These are phyloP conservation scores for Aspergillus niger DNA, from an alignment of 2,329 filamentous ascomycete genomes.

Conservation along the genomic window DNA sequence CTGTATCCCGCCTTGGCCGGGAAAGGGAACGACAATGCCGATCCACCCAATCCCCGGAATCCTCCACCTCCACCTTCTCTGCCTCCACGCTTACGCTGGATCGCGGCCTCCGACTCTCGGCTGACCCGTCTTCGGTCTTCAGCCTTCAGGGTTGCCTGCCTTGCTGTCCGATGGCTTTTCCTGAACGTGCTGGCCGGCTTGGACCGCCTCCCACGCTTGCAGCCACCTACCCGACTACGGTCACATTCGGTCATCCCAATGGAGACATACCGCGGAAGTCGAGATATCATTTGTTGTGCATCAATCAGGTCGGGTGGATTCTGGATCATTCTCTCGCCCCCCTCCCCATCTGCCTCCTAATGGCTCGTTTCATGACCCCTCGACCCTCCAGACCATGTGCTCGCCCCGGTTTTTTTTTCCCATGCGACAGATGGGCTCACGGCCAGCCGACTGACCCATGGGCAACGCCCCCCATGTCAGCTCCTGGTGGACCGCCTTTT, in stretches of 20 bases:
- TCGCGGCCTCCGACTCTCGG: background rate
- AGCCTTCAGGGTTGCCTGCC: background rate
- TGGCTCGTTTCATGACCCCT: background rate
- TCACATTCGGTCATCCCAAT: conserved; percentile 17
- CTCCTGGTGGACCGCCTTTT: background rate
- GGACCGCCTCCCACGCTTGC: background rate
- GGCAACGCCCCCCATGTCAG: conserved; percentile 4
- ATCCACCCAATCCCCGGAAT: conserved; percentile 1
- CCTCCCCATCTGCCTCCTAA: background rate
- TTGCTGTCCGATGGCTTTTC: background rate
- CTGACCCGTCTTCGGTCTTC: background rate
- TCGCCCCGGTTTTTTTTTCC: background rate
- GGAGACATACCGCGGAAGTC: background rate
- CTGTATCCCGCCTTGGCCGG: conserved; percentile 10
- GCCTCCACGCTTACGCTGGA: background rate
- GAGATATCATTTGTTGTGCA: background rate
- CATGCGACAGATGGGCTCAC: conserved; percentile 1
- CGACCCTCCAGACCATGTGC: conserved; percentile 7
- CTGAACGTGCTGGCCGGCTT: background rate
- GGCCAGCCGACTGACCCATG: conserved; percentile 8
- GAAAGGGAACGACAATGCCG: conserved; percentile 10
- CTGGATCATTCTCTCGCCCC: background rate
- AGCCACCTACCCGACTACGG: conserved; percentile 11
- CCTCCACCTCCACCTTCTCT: background rate
- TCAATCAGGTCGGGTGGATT: background rate